Percentiles rank a stretch among this genome's conserved stretches.
Evolutionary conservation across 1,139 yeast species (phyloP).

Genomic region (Saccharomycopsis hybrid): DNA sequence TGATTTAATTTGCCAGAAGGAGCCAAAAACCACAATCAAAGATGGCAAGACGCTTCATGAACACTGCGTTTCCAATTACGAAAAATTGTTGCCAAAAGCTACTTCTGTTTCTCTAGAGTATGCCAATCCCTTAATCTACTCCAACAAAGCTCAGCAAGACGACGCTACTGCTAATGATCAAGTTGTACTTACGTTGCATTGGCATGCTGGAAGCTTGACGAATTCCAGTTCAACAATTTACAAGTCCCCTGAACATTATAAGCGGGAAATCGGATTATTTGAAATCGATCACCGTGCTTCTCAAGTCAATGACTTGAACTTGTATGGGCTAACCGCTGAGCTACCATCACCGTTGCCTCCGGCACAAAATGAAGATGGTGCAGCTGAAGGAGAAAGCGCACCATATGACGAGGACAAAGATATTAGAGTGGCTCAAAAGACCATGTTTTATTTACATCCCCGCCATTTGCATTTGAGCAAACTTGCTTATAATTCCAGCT

Average conservation of each 20-base stretch:
- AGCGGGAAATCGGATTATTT: conserved; percentile 19
- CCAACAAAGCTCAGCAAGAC: conserved; percentile 7
- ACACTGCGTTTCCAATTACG: conserved; percentile 8
- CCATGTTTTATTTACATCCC: conserved; percentile 19
- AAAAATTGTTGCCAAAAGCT: conserved; percentile 3
- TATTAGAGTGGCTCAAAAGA: conserved; percentile 18
- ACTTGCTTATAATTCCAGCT: conserved; percentile 12
- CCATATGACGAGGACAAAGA: conserved; percentile 14
- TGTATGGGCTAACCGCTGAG: conserved; percentile 18
- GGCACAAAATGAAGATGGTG: conserved; percentile 4
- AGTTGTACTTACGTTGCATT: conserved; percentile 12
- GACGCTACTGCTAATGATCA: too few species aligned
- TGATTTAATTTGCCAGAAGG: conserved; percentile 7
- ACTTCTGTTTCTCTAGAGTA: conserved; percentile 19
- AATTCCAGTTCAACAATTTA: conserved; percentile 7
- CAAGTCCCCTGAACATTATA: conserved; percentile 1
- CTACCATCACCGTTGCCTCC: conserved; percentile 12
- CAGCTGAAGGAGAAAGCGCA: too few species aligned
- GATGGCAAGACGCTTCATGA: conserved; percentile 1
- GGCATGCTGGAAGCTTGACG: conserved; percentile 14
- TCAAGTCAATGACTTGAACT: conserved; percentile 14
- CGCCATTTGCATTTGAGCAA: conserved; percentile 15
- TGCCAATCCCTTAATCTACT: too few species aligned
- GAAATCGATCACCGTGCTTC: conserved; percentile 16
- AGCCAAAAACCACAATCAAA: too few species aligned